These are phyloP conservation scores for Chalaropsis thielavioides DNA, from an alignment of 2,329 filamentous ascomycete species.

Conservation along the genomic window DNA sequence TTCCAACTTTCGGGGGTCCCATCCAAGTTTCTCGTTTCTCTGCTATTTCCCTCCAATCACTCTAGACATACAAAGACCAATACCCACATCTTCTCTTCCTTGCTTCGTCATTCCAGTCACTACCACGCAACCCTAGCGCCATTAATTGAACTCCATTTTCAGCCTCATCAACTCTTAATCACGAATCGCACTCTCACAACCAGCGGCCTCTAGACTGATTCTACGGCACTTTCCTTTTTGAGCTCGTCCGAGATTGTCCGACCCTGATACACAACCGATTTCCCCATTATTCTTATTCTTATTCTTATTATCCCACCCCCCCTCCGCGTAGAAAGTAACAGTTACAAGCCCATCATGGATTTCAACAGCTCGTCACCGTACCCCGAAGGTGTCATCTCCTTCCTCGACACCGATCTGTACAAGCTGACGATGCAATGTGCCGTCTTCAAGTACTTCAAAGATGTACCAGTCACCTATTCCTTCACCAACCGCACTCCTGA, in stretches of 20 bases:
- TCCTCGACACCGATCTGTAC: constrained; percentile 75
- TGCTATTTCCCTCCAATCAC: not conserved
- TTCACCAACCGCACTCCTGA: constrained; percentile 93
- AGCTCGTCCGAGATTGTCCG: not conserved
- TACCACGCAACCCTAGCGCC: not conserved
- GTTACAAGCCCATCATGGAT: constrained; percentile 34
- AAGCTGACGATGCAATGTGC: constrained; percentile 99
- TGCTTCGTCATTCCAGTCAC: not conserved
- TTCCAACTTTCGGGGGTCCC: not conserved
- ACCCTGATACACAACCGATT: not conserved
- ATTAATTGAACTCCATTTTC: not conserved
- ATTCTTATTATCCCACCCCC: too few species aligned
- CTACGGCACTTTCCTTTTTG: not conserved
- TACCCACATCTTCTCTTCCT: not conserved
- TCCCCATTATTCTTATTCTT: not conserved
- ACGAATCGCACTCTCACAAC: not conserved
- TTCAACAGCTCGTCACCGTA: constrained; percentile 52
- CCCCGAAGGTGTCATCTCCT: constrained; percentile 66
- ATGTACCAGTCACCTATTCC: constrained; percentile 70
- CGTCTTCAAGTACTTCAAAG: constrained; percentile 79
- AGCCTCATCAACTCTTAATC: not conserved
- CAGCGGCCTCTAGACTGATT: not conserved
- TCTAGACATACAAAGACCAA: not conserved
- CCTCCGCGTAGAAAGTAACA: not conserved
- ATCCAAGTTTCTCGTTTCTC: too few species aligned